Evolutionary conservation across 129 eudicot genomes (phyloP), one percentile per base, ranked within the genome.

Genomic region (Calendula officinalis): DNA sequence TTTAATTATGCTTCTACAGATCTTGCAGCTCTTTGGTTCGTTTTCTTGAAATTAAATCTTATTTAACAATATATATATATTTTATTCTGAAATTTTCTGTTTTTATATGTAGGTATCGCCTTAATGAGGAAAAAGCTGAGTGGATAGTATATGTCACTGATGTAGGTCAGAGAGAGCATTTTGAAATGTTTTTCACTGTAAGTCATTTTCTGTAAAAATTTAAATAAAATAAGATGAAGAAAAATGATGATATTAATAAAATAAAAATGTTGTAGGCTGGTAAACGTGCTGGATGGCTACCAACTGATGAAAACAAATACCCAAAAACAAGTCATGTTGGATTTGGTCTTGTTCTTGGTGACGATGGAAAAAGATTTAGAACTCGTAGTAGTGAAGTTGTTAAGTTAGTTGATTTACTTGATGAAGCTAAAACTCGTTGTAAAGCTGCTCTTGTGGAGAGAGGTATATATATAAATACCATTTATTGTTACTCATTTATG

Each of bases 1-100:
- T 91, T 63, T 82, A 91, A 91, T 75, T 91, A 91, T 81, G 96
- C 98, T 54, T 91, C 98, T 15, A 91, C 98, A 10, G 98, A 91
- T 79, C 81, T 91, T 60, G 73, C 98, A 6, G 98, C 98, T 63
- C 70, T 91, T 16, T 88, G 98, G 98, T 91, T 63, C 36, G 82
- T 75, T 36, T 35, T 62, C 30, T 43, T 53, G 14, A 6, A 13
- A 49, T 12, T 37, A 40, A 9, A 11, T 5, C 42, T 12, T 7
- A 32, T 8, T 16, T 5, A 36, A n/a, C 59, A 12, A 30, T 42
- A 54, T 10, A 8, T 10, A 30, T 42, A 54, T 10, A 8, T 10
- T 46, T 42, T 30, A 30, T 40, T 54, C 15, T 44, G 48, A 7
- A 66, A 16, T 9, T 22, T 34, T 12, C 35, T 52, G 44, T 39